Base-by-base conservation (phyloP, 2,329 filamentous ascomycete species). In the Whalleya microplaca region DNA sequence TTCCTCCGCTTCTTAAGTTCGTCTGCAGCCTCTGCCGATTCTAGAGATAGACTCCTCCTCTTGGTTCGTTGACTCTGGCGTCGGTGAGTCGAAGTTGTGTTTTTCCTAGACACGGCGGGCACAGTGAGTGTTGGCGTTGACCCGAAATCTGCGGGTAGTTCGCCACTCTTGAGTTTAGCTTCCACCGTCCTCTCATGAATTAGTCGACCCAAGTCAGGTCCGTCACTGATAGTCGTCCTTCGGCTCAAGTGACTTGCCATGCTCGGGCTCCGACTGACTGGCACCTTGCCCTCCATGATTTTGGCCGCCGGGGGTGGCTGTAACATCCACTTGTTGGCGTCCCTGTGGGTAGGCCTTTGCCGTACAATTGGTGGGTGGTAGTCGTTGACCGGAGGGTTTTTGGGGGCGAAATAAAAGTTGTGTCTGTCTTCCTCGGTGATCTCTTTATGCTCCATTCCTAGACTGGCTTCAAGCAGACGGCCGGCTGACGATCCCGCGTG, bases 261-360 rank as follows among this genome's bases (percentile, higher is more conserved):
- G 68, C 85, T 90, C 37, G 78, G 78, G 62, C 84, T 88, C 51
- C 87, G 78, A 66, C 81, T 84, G 19, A 89, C 86, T 27, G 85
- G 84, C 37, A 90, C 84, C 71, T 93, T 95, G 63, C 92, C 93
- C 62, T 89, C 90, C 93, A 97, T 97, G 57, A 96, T 81, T 71
- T 89, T 92, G 54, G 93, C 92, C 32, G 88, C 85, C n/a, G 93
- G 93, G 1, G 92, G 92, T 2, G 93, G 93, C 69, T 96, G 91
- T 49, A 96, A 78, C 92, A 97, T 96, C 93, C 93, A 97, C 68
- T 82, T 83, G 52, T 90, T 88, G 57, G 90, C 91, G 52, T 86
- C 85, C 68, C 79, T 85, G 70, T 84, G 86, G 40, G 80, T 82
- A 14, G 87, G 89, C 54, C 84, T 89, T 74, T 86, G 91, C 72